These are phyloP conservation scores for Themeda triandra DNA, from an alignment of 176 grass and related monocot species.

Conservation along the genomic window DNA sequence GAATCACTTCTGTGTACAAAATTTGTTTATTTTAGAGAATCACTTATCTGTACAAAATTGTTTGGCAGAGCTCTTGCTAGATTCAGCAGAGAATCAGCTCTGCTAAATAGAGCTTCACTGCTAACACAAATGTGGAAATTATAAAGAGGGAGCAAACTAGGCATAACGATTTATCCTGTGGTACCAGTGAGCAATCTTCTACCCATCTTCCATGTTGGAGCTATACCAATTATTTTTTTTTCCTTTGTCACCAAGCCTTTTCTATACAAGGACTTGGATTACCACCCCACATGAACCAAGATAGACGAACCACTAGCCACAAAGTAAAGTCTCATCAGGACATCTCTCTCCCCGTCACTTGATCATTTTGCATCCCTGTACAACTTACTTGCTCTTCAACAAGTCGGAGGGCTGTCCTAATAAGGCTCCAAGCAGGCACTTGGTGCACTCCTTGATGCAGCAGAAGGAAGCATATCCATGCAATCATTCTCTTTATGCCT, in stretches of 20 bases:
- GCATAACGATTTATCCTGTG: not conserved
- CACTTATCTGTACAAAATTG: too few relatives aligned
- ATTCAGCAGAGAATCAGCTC: too few relatives aligned
- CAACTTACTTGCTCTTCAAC: not conserved
- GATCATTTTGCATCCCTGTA: not conserved
- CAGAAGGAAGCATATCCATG: not conserved
- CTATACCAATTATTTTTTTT: not conserved
- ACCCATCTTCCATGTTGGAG: not conserved
- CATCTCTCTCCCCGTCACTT: not conserved
- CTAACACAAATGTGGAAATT: not conserved
- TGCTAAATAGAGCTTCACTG: too few relatives aligned
- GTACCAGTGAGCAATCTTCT: not conserved
- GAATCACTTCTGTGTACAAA: too few relatives aligned
- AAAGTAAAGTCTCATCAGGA: not conserved
- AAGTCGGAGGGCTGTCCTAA: not conserved
- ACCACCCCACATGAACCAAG: not conserved
- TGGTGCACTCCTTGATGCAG: not conserved
- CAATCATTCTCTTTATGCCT: not conserved
- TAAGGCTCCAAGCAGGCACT: not conserved
- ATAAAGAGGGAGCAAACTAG: not conserved
- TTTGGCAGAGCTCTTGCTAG: too few relatives aligned
- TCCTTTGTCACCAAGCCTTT: not conserved
- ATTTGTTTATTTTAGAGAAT: too few relatives aligned
- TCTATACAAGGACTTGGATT: not conserved
- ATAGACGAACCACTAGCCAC: not conserved